Conservation (phyloP, 2,329 filamentous ascomycete species). For the Cryphonectria radicalis region DNA sequence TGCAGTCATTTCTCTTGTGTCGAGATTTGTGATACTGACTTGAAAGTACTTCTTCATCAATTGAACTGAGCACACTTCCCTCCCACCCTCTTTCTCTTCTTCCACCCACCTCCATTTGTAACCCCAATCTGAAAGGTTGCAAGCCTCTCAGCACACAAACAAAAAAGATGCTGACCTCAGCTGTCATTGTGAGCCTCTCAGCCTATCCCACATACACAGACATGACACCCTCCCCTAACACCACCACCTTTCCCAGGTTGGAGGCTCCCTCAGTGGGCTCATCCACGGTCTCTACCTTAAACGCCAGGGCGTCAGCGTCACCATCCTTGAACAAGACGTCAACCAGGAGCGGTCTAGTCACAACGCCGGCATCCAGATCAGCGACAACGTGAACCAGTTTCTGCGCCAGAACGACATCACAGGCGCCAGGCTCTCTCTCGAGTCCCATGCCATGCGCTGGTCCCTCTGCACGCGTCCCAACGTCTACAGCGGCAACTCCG, state of each 20-base stretch:
- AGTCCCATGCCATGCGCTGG: conserved; percentile 22
- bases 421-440: conserved; percentile 30
- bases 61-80: neutral
- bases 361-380: conserved; percentile 46
- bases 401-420: conserved; percentile 41
- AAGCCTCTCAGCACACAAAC: neutral
- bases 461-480: conserved; percentile 29
- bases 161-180: neutral
- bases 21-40: neutral
- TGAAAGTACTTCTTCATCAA: neutral
- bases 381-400: conserved; percentile 40
- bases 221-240: neutral
- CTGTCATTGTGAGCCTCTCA: neutral
- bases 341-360: conserved; percentile 42
- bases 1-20: neutral
- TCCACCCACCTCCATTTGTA: neutral
- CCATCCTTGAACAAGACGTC: conserved; percentile 45
- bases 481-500: conserved; percentile 24
- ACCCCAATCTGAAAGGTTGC: neutral
- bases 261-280: conserved; percentile 42
- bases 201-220: neutral
- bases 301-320: conserved; percentile 40
- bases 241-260: conserved; percentile 34
- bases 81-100: neutral
- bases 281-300: conserved; percentile 41